Evolutionary conservation across 2,329 filamentous ascomycete genomes (phyloP).

Genomic region (Paecilomyces dactylethromorphus): DNA sequence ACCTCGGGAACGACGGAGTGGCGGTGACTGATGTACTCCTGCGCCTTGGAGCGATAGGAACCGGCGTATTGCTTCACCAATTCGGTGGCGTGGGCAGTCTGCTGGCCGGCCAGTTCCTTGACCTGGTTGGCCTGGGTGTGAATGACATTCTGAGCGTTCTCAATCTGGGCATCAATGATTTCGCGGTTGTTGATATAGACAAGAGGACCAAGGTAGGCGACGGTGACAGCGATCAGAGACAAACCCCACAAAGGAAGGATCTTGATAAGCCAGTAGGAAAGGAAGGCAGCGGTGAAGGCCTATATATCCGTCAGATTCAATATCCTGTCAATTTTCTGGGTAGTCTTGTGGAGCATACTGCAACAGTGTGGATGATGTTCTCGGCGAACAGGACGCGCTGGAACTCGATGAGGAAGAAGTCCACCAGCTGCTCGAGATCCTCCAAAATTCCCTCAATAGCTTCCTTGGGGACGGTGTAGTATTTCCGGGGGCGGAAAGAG

Average conservation of each 20-base stretch:
- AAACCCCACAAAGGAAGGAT: slow-evolving; percentile 61
- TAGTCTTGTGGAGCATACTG: slow-evolving; percentile 40
- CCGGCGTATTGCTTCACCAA: slow-evolving; percentile 53
- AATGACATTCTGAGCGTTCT: slow-evolving; percentile 48
- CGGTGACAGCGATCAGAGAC: slow-evolving; percentile 48
- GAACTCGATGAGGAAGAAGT: slow-evolving; percentile 64
- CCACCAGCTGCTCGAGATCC: slow-evolving; percentile 58
- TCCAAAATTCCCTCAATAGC: slow-evolving; percentile 55
- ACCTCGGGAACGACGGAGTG: slow-evolving; percentile 27
- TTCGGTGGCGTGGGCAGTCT: slow-evolving; percentile 52
- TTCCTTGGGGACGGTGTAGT: slow-evolving; percentile 61
- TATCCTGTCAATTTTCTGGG: background rate
- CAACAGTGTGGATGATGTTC: slow-evolving; percentile 55
- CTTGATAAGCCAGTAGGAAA: slow-evolving; percentile 60
- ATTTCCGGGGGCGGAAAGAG: slow-evolving; percentile 56
- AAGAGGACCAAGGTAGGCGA: slow-evolving; percentile 55
- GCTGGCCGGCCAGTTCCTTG: slow-evolving; percentile 54
- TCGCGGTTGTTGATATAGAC: slow-evolving; percentile 61
- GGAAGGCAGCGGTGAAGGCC: slow-evolving; percentile 54
- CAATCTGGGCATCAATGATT: slow-evolving; percentile 55
- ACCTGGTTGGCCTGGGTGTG: slow-evolving; percentile 54
- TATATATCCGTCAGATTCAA: slow-evolving; percentile 20
- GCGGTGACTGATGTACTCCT: slow-evolving; percentile 45
- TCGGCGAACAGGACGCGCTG: slow-evolving; percentile 61
- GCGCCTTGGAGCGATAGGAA: slow-evolving; percentile 55